A percentile compares a stretch with the other conserved stretches of the same genome.
Conservation (phyloP, 2,329 filamentous ascomycete genomes). For the Colletotrichum coccodes region DNA sequence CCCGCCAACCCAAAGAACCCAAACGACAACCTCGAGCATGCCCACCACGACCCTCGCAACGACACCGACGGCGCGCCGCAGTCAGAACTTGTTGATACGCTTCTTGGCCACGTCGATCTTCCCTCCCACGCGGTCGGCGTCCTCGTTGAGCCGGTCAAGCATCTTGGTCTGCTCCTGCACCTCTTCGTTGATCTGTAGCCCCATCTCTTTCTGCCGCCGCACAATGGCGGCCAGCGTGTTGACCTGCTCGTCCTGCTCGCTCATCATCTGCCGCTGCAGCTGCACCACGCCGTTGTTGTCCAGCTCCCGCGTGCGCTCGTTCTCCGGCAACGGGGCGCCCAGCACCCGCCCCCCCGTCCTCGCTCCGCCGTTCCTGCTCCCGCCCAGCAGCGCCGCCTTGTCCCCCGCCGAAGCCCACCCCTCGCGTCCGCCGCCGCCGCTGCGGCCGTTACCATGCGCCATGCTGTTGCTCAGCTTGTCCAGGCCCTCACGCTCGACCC, state of each 20-base stretch:
- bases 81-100: conserved; percentile 73
- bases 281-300: conserved; percentile 81
- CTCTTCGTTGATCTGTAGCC: conserved; percentile 79
- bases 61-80: conserved; percentile 36
- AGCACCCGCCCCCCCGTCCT: conserved; percentile 71
- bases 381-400: conserved; percentile 60
- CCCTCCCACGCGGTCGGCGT: conserved; percentile 71
- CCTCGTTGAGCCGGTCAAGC: conserved; percentile 73
- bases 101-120: conserved; percentile 82
- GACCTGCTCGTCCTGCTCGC: conserved; percentile 79
- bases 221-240: conserved; percentile 76
- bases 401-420: conserved; percentile 59
- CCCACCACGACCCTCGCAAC: conserved; percentile 41
- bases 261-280: conserved; percentile 79
- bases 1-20: conserved; percentile 42
- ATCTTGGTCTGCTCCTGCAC: conserved; percentile 77
- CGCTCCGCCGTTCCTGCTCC: conserved; percentile 40
- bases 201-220: conserved; percentile 80
- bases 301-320: conserved; percentile 78
- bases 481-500: conserved; percentile 79
- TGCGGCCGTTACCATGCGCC: conserved; percentile 39
- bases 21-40: conserved; percentile 42
- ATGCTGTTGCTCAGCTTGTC: conserved; percentile 75
- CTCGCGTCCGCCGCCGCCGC: conserved; percentile 58
- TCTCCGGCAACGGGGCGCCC: conserved; percentile 78